Evolutionary conservation across 2,329 filamentous ascomycete genomes (phyloP), one percentile per base, ranked within the genome.

Genomic region (Cladophialophora carrionii): DNA sequence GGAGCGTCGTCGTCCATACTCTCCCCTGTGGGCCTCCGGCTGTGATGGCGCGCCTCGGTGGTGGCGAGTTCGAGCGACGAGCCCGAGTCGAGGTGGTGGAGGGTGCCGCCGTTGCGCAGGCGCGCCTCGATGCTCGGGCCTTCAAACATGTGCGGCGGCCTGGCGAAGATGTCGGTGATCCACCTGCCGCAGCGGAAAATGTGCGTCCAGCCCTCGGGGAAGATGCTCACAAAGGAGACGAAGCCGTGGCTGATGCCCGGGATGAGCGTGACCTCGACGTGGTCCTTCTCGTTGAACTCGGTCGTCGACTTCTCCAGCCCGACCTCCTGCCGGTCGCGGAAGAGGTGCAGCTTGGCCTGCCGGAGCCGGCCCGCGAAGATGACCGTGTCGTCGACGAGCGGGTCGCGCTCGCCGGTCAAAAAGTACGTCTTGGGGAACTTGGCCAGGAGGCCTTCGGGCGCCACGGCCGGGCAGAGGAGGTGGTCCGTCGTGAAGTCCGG

Each of bases 361-460:
- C 92, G 84, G n/a, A 99, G 78, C 0, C 94, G 83, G 0, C 94
- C 95, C 0, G 95, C 93, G 73, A 99, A 97, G 67, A 99, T 93
- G 55, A 97, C 92, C 0, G 95, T 99, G 76, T 99, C 95, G 74
- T 99, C 95, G 0, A 98, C 95, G 0, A 99, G 80, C 0, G 95
- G 95, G 74, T 99, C 95, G 32, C 94, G 89, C 79, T 99, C 95
- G 57, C 95, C 95, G 0, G 95, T 98, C 59, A 98, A 81, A 72
- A 99, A 92, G 76, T 94, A 96, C 0, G 90, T 95, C 75, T 96
- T 96, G 1, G 95, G 95, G 71, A 99, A 98, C n/a, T 85, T 84
- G 14, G 89, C 87, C 0, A 99, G 84, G 0, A 98, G 82, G 0
- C 86, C 82, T 70, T 97, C 94, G 0, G 95, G 95, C 0, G 95